Base-by-base conservation (phyloP, 106 monocot genomes). In the Dendrobium catenatum region DNA sequence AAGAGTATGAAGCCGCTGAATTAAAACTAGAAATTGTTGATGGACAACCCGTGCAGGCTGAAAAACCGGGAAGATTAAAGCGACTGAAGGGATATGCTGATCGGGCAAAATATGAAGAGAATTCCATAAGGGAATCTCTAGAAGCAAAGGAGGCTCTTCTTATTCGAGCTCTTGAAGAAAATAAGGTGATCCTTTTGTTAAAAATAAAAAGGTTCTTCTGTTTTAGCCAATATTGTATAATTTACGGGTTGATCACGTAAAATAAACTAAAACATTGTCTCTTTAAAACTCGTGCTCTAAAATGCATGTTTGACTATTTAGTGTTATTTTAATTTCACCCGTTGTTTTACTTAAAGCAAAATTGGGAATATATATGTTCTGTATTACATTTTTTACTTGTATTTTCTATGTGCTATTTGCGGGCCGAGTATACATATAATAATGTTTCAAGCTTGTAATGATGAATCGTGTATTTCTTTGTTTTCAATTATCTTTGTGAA, bases 91-190 rank as follows among this genome's bases (percentile, higher is more conserved):
- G 82, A 68, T 89, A 87, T 83, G 85, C 81, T 73, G 89, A 88
- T 61, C 88, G 80, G 78, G 83, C 91, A 78, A 91, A 79, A 82
- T 84, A 86, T 44, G 92, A 93, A 33, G 89, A 86, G 49, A 75
- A 42, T 51, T 80, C 84, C 41, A 13, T 80, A 13, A 76, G 55
- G 46, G 92, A 95, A 78, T 89, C 94, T 46, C 77, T 93, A 72
- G 94, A 98, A 86, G 87, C 89, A 46, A 98, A 98, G 82, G 86
- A 86, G 56, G 89, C 88, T 78, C 92, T 94, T 27, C 85, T 98
- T 89, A 46, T 83, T 73, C 87, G 89, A 79, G 92, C 91, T 4
- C 73, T 84, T n/a, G 89, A 95, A 78, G 98, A 98, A 93, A 98
- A 86, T 81, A 94, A 95, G 95, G 98, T 98, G 75, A 17, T 47